Evolutionary conservation across 2,329 filamentous ascomycete species (phyloP), one percentile per base, ranked within the genome.

Genomic region (Aureobasidium leucospermi): DNA sequence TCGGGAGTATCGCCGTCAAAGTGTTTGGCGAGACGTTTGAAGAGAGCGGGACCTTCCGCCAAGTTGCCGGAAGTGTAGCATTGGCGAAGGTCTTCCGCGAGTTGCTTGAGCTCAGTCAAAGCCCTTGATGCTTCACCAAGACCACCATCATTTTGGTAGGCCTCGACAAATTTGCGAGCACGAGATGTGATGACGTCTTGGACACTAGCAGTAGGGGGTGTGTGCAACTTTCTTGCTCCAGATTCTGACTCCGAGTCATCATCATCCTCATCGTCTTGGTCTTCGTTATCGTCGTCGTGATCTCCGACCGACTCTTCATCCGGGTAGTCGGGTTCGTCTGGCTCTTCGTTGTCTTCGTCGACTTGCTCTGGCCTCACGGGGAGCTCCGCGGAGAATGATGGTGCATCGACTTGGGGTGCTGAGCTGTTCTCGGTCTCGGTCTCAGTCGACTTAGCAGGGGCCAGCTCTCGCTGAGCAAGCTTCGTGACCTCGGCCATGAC

Each of bases 401-500:
- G 42, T 15, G 48, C 59, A 47, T 48, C 42, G 13, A 31, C 43
- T 13, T 28, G 43, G 6, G 63, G 61, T 16, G 61, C 42, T 36
- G 63, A 48, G 3, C 23, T 23, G 23, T 23, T 23, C 23, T 23
- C 46, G 11, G 65, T 48, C 8, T 59, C 55, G 43, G 67, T 66
- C 32, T 52, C 46, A 10, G 31, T 52, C 19, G 42, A 36, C 32
- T 61, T 51, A 8, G n/a, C n/a, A 16, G 48, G 34, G 13, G 59
- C 56, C 28, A 72, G 45, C 7, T 67, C 61, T 73, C 55, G 75
- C 59, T 80, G 80, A 0, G 90, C 87, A 34, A 99, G 78, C 69
- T 91, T 93, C 32, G 85, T 81, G 55, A 99, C 95, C 71, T 99
- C 93, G 1, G 88, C 81, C 66, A 97, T 92, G 45, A 99, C 94